Base-by-base conservation (phyloP, 2,329 filamentous ascomycete genomes). In the Aureobasidium sp. region DNA sequence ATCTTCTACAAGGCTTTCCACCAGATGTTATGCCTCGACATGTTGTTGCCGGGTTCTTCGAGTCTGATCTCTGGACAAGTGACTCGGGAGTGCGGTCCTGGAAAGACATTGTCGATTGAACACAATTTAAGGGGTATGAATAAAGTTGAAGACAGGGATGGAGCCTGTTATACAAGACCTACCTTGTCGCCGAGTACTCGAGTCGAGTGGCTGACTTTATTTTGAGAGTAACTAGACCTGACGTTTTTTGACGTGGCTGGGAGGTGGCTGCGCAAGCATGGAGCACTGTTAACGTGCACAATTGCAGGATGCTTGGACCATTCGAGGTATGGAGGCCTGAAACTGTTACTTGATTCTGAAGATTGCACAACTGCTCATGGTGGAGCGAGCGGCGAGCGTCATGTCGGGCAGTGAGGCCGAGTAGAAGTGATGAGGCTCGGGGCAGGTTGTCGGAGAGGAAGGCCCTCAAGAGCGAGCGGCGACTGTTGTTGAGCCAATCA, bases 21-120 rank as follows among this genome's bases (percentile, higher is more conserved):
- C 81, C 85, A 31, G 85, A 81, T 4, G 91, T 97, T 65, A 97
- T 84, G 62, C 94, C 94, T 76, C 87, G 86, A 76, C 94, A 99
- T 72, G 92, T 97, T 14, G 86, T 88, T 1, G 83, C 81, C 2
- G 91, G 87, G 67, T 96, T 87, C 72, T 89, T 90, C 57, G 91
- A 96, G 79, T 97, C 92, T 69, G 86, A 85, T 62, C 92, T 88
- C 62, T 82, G 82, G 63, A 97, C 79, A 31, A 88, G 77, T 22
- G 89, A 87, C 78, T 97, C 92, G 66, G 93, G 92, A 0, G 91
- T 96, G 71, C 57, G 62, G 37, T 59, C 56, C 14, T 65, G 49
- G 29, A 53, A 61, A 44, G 59, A 45, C 59, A 61, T 53, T 12
- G 27, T 22, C 19, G 54, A 31, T 4, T 14, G 19, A 19, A 27